Conservation (phyloP, 192 early-diverging fungal genomes). For the Coemansia aciculifera region DNA sequence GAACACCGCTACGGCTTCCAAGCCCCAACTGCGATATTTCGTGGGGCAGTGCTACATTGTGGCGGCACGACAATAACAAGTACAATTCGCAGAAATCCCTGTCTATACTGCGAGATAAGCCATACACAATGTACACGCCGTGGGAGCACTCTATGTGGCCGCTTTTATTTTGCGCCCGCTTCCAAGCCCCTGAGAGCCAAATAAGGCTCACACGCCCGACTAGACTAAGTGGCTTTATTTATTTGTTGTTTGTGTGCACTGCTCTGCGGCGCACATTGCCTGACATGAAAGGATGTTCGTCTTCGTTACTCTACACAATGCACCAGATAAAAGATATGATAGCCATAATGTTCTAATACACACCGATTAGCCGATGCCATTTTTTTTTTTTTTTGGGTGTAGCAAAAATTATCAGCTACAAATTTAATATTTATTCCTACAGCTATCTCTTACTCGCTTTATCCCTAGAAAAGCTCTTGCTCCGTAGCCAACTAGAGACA, state of each 20-base stretch:
- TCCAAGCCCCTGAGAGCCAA: neutral
- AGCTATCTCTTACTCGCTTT: neutral
- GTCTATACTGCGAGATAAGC: constrained; percentile 4
- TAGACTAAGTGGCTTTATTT: neutral
- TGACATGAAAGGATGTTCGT: neutral
- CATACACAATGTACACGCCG: neutral
- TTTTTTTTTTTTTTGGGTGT: neutral
- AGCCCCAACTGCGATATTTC: neutral
- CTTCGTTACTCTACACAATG: neutral
- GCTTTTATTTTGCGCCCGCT: neutral
- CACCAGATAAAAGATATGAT: neutral
- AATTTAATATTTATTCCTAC: neutral
- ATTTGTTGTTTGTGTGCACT: neutral
- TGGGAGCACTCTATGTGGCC: neutral
- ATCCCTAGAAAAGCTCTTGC: neutral
- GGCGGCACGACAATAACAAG: neutral
- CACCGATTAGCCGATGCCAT: neutral
- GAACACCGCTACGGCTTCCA: neutral
- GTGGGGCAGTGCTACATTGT: neutral
- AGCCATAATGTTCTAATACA: neutral
- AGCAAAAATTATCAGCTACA: neutral
- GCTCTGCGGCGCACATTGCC: neutral
- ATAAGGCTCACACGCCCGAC: neutral
- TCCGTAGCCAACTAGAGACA: neutral
- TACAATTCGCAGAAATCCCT: neutral